Evolutionary conservation across 331 rosid species (phyloP).

Genomic region (Rosa hybrid): DNA sequence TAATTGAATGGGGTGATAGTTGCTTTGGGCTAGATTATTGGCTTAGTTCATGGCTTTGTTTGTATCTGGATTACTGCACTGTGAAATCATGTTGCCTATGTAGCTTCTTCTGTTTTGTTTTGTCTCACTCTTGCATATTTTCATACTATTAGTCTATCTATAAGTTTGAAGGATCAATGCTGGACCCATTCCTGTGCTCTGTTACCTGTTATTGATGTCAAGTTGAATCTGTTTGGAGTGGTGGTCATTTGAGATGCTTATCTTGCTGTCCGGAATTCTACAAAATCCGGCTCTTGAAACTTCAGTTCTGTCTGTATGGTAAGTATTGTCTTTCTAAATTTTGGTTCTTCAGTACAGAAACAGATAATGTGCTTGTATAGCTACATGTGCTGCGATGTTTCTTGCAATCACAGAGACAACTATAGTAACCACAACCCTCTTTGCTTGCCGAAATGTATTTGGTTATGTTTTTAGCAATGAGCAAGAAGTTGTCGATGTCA

Average conservation of each 20-base stretch:
- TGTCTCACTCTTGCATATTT: no score
- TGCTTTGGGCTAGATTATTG: no score
- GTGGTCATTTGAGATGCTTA: constrained; percentile 67
- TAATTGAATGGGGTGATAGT: no score
- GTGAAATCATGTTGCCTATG: no score
- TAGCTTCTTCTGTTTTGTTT: no score
- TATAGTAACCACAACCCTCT: constrained; percentile 41
- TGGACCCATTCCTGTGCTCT: no score
- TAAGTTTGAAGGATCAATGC: no score
- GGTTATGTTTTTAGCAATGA: constrained; percentile 72
- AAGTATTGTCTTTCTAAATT: not conserved
- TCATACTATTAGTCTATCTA: no score
- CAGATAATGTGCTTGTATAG: constrained; percentile 42
- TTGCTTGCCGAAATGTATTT: constrained; percentile 46
- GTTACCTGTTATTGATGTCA: no score
- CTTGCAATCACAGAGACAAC: constrained; percentile 46
- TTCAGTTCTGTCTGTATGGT: constrained; percentile 65
- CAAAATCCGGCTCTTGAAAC: constrained; percentile 66
- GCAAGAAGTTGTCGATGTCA: constrained; percentile 52
- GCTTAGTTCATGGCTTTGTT: no score
- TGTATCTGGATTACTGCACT: no score
- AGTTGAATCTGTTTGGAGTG: constrained; percentile 24
- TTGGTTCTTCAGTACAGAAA: no score
- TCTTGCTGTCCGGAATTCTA: constrained; percentile 51
- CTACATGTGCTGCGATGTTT: constrained; percentile 46